Percentiles rank a stretch among this genome's conserved stretches.
phyloP scores from a whole-genome alignment of 1,284 basidiomycete genomes.

The Neonothopanus nambi region DNA sequence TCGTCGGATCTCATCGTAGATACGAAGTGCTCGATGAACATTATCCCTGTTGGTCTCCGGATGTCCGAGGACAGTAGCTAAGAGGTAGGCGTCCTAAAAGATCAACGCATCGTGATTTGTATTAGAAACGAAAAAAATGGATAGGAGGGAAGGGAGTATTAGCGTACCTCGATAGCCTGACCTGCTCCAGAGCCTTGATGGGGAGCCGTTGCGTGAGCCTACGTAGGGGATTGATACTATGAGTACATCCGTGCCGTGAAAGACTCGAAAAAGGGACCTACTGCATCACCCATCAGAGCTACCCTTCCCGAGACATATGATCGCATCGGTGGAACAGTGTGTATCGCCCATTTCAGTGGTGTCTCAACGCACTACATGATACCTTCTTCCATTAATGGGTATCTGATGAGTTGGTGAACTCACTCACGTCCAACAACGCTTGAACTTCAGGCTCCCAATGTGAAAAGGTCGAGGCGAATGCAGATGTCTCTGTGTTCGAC shows the following conservation, averaged over 20 bases:
- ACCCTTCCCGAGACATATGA: slow-evolving; percentile 38
- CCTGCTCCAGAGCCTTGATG: slow-evolving; percentile 42
- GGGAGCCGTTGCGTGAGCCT: slow-evolving; percentile 42
- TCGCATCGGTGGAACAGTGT: slow-evolving; percentile 38
- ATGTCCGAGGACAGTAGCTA: slow-evolving; percentile 44
- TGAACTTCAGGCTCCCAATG: slow-evolving; percentile 40
- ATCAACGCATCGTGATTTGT: neutral
- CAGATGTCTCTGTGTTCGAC: slow-evolving; percentile 26
- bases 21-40: slow-evolving; percentile 33
- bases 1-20: slow-evolving; percentile 26
- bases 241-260: neutral
- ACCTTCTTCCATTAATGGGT: neutral
- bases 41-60: slow-evolving; percentile 36
- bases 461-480: slow-evolving; percentile 28
- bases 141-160: neutral
- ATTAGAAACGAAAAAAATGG: neutral
- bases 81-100: slow-evolving; percentile 36
- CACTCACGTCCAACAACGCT: slow-evolving; percentile 33
- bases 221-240: neutral
- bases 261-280: slow-evolving; percentile 24
- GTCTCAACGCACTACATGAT: slow-evolving; percentile 36
- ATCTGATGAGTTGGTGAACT: neutral
- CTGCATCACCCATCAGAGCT: slow-evolving; percentile 49
- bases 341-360: slow-evolving; percentile 46
- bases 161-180: slow-evolving; percentile 38